These are phyloP conservation scores for Metroxylon sagu DNA, from an alignment of 176 grass and related monocot species.

Conservation along the genomic window DNA sequence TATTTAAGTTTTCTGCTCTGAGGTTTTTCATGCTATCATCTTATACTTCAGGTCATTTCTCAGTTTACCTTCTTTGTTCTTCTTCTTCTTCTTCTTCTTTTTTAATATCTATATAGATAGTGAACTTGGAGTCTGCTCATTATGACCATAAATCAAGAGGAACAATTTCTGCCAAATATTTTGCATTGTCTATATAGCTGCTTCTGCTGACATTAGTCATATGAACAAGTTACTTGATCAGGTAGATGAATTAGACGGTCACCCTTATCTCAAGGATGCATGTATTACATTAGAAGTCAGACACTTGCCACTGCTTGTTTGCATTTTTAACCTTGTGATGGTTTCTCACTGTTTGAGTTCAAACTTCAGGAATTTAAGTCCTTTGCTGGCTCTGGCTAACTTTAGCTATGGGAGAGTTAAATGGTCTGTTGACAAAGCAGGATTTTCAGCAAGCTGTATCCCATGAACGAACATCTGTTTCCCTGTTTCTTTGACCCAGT, in stretches of 20 bases:
- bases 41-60: slow-evolving; percentile 4
- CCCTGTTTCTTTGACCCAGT: too few species aligned
- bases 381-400: slow-evolving; percentile 72
- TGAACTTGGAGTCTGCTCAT: slow-evolving; percentile 78
- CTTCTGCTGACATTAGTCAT: slow-evolving; percentile 80
- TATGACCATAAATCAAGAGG: slow-evolving; percentile 73
- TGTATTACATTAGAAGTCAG: slow-evolving; percentile 74
- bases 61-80: neutral
- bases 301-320: too few species aligned
- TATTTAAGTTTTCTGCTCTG: too few species aligned
- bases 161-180: slow-evolving; percentile 73
- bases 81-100: slow-evolving; percentile 13
- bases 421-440: slow-evolving; percentile 68
- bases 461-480: slow-evolving; percentile 37
- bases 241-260: slow-evolving; percentile 48
- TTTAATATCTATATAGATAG: slow-evolving; percentile 38
- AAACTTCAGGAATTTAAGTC: slow-evolving; percentile 68
- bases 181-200: slow-evolving; percentile 87
- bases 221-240: slow-evolving; percentile 67
- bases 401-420: slow-evolving; percentile 81
- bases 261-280: slow-evolving; percentile 43
- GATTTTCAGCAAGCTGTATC: slow-evolving; percentile 74
- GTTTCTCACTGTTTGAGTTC: neutral
- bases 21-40: too few species aligned
- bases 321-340: too few species aligned